These are phyloP conservation scores for Kwoniella shandongensis DNA, from an alignment of 768 basidiomycete species.

Conservation along the genomic window DNA sequence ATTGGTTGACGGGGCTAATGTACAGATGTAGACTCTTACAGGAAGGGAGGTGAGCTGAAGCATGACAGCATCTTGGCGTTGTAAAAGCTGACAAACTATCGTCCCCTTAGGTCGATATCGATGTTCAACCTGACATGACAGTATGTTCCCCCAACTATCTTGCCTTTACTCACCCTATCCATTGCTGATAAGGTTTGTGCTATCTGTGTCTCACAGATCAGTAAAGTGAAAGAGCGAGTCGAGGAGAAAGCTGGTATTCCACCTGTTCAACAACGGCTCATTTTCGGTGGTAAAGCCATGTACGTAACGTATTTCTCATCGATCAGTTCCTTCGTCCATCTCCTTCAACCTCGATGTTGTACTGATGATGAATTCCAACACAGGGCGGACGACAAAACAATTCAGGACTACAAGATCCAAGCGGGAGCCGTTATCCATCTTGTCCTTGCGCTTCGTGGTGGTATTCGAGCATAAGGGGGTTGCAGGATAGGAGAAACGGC, in stretches of 20 bases:
- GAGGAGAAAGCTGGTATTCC: slow-evolving; percentile 99
- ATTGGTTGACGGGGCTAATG: slow-evolving; percentile 7
- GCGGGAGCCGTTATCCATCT: slow-evolving; percentile 89
- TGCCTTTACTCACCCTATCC: background rate
- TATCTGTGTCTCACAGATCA: slow-evolving; percentile 62
- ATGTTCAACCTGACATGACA: slow-evolving; percentile 87
- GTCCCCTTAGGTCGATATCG: slow-evolving; percentile 87
- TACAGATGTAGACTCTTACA: slow-evolving; percentile 73
- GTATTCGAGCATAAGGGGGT: slow-evolving; percentile 48
- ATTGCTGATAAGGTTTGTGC: slow-evolving; percentile 4
- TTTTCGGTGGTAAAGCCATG: slow-evolving; percentile 91
- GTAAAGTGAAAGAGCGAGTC: slow-evolving; percentile 93
- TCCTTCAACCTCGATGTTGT: no score
- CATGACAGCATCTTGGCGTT: background rate
- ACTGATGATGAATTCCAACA: background rate
- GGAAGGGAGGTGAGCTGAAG: slow-evolving; percentile 91
- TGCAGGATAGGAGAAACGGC: background rate
- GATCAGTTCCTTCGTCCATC: background rate
- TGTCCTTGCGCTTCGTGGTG: slow-evolving; percentile 92
- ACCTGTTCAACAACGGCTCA: slow-evolving; percentile 90
- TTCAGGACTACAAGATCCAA: slow-evolving; percentile 75
- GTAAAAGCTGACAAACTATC: background rate
- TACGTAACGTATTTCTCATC: slow-evolving; percentile 56
- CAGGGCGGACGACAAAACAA: slow-evolving; percentile 90
- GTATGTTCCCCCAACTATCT: slow-evolving; percentile 55